phyloP scores from a whole-genome alignment of 2,329 filamentous ascomycete genomes.

The Thielaviopsis populi region DNA sequence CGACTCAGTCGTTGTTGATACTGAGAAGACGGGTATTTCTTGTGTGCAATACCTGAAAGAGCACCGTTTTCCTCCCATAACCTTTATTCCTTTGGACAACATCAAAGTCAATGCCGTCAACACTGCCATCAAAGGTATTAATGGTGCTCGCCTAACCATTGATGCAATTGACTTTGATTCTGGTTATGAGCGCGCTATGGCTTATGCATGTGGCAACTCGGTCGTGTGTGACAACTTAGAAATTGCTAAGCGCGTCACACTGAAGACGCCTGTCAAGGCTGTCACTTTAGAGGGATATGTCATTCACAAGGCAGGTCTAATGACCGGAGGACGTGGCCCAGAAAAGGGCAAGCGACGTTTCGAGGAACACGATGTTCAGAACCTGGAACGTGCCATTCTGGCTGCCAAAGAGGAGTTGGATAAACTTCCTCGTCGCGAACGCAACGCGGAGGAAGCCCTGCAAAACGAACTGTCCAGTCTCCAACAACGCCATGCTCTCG shows the following conservation, averaged over 20 bases:
- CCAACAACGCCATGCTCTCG: slow-evolving; percentile 57
- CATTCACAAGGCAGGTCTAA: slow-evolving; percentile 89
- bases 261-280: slow-evolving; percentile 76
- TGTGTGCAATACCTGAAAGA: slow-evolving; percentile 92
- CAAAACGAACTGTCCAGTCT: slow-evolving; percentile 67
- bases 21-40: slow-evolving; percentile 82
- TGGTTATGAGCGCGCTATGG: slow-evolving; percentile 78
- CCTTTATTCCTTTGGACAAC: slow-evolving; percentile 91
- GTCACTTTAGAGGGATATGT: slow-evolving; percentile 91
- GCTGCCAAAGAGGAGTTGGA: slow-evolving; percentile 65
- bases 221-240: slow-evolving; percentile 83
- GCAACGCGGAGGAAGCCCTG: slow-evolving; percentile 64
- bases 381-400: slow-evolving; percentile 59
- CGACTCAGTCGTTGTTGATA: slow-evolving; percentile 88
- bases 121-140: slow-evolving; percentile 76
- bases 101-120: slow-evolving; percentile 90
- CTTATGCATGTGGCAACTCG: slow-evolving; percentile 85
- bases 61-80: slow-evolving; percentile 72
- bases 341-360: slow-evolving; percentile 69
- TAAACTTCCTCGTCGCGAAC: slow-evolving; percentile 63
- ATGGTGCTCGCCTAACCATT: slow-evolving; percentile 75
- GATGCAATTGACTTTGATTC: slow-evolving; percentile 92
- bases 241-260: slow-evolving; percentile 76
- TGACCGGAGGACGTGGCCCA: slow-evolving; percentile 83
- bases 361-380: slow-evolving; percentile 79